Evolutionary conservation across 805 yeast genomes (phyloP), one percentile per base, ranked within the genome.

Genomic region (Barnettozyma salicaria): DNA sequence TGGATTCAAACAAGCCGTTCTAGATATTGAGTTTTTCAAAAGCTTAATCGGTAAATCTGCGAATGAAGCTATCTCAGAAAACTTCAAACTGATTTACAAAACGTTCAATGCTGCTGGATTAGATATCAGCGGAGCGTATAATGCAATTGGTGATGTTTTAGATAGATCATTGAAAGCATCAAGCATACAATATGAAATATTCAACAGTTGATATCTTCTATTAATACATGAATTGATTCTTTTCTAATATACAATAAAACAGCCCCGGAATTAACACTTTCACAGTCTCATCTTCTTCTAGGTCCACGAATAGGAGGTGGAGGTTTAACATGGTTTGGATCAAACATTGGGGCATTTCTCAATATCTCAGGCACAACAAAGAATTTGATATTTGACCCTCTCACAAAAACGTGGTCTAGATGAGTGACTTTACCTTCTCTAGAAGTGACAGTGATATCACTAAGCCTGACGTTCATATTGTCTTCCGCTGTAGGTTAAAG

Each of bases 331-430:
- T 65, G 56, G 59, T 72, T 61, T 55, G 67, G 63, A 47, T 76
- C 78, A 50, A 90, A 81, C 78, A 89, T 74, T 11, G 97, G 97
- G 1, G 97, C 96, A 56, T 87, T 77, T 49, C 71, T 73, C 36
- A 90, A 69, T 61, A 89, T 78, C 34, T 90, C 97, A 1, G 98
- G 98, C 6, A 92, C 78, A 16, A 80, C 76, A 45, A 92, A 72
- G 59, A 87, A 81, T 43, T 88, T 74, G 18, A 90, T 76, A 61
- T 84, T 89, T 1, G 96, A 86, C 2, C 98, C 98, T 50, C 98
- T 74, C 4, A 90, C 77, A 57, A 86, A 89, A 4, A 88, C 94
- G 50, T 82, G 86, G 45, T 83, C 87, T 69, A 86, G 70, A 47
- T 80, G 82, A 2, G 81, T 68, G 4, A 83, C 81, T 32, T 70